These are phyloP conservation scores for Hyaloscypha finlandica DNA, from an alignment of 495 filamentous ascomycete species.

Conservation along the genomic window DNA sequence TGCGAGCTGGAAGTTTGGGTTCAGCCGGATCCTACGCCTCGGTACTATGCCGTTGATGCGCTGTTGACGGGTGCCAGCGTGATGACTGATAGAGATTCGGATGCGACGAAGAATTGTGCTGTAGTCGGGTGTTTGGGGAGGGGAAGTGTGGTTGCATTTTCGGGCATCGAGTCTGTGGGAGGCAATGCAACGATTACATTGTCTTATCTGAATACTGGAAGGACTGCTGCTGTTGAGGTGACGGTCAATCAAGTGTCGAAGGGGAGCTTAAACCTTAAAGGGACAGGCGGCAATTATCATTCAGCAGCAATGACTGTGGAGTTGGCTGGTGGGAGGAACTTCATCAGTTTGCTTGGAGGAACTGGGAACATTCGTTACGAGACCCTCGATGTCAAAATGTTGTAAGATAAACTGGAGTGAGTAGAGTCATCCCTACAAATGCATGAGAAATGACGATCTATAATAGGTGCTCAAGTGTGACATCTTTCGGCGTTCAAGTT, in stretches of 20 bases:
- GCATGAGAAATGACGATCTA: background rate
- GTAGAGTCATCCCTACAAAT: background rate
- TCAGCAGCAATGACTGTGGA: conserved; percentile 20
- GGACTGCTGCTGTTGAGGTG: conserved; percentile 26
- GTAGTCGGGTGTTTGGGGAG: conserved; percentile 34
- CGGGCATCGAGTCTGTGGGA: conserved; percentile 31
- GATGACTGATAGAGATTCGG: conserved; percentile 33
- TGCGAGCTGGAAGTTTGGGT: conserved; percentile 44
- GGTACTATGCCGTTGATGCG: conserved; percentile 37
- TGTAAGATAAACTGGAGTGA: background rate
- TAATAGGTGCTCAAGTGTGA: background rate
- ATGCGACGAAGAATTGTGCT: conserved; percentile 35
- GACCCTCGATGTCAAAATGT: background rate
- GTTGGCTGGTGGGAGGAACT: conserved; percentile 36
- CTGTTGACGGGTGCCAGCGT: conserved; percentile 35
- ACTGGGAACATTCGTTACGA: conserved; percentile 18
- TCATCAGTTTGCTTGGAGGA: conserved; percentile 36
- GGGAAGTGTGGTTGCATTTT: conserved; percentile 38
- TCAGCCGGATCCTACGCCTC: conserved; percentile 29
- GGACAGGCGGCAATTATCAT: conserved; percentile 31
- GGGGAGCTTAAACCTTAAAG: conserved; percentile 21
- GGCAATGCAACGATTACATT: conserved; percentile 26
- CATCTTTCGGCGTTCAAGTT: no score
- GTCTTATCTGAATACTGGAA: conserved; percentile 32
- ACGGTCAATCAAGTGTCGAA: conserved; percentile 35